Percentiles rank a stretch among this genome's conserved stretches.
phyloP scores from a whole-genome alignment of 2,329 filamentous ascomycete species.

The Pestalotiopsis sp. region DNA sequence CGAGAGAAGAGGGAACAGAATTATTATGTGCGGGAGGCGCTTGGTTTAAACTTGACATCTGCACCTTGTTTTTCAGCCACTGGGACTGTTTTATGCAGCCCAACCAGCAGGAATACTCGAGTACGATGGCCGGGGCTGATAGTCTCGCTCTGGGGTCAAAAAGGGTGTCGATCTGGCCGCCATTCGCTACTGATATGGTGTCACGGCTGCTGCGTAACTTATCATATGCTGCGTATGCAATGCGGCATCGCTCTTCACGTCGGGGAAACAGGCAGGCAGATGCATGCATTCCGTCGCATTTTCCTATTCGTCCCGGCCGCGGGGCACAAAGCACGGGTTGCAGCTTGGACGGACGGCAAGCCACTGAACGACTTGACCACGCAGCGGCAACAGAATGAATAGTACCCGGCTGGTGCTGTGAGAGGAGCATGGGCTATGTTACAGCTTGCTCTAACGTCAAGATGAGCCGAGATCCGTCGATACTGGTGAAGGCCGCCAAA shows the following conservation, averaged over 20 bases:
- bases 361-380: not conserved
- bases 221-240: constrained; percentile 5
- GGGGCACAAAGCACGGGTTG: not conserved
- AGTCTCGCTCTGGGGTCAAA: not conserved
- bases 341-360: not conserved
- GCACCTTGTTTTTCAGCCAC: not conserved
- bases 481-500: not conserved
- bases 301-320: not conserved
- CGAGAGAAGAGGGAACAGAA: not conserved
- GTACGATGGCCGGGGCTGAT: not conserved
- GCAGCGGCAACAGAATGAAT: not conserved
- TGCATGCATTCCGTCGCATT: constrained; percentile 5
- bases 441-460: not conserved
- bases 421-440: not conserved
- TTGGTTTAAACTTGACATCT: not conserved
- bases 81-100: not conserved
- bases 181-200: constrained; percentile 9
- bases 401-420: not conserved
- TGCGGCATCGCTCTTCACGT: constrained; percentile 9
- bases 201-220: not conserved
- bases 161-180: not conserved
- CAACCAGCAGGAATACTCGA: not conserved
- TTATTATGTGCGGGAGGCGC: not conserved
- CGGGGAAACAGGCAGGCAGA: not conserved
- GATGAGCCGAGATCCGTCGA: not conserved